A percentile compares a stretch with the other conserved stretches of the same genome.
Conservation (phyloP, 495 filamentous ascomycete species). For the Aspergillus heteromorphus region DNA sequence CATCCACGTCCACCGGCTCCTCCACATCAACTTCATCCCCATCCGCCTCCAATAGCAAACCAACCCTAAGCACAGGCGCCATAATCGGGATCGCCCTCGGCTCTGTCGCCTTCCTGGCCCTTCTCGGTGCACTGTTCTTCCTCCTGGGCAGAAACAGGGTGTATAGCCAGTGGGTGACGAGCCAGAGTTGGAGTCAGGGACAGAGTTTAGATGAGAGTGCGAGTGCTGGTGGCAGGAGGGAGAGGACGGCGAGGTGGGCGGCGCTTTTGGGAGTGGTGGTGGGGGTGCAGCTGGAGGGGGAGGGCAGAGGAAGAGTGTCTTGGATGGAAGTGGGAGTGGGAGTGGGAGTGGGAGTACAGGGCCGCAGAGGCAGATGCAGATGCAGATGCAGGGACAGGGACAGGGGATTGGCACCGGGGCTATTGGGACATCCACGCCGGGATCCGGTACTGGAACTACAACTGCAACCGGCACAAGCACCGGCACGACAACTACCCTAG, state of each 20-base stretch:
- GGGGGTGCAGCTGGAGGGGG: not conserved
- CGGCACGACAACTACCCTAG: too few relatives aligned
- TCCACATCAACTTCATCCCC: too few relatives aligned
- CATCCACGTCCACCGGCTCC: not conserved
- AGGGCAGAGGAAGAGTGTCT: slow-evolving; percentile 11
- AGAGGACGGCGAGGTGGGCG: slow-evolving; percentile 30
- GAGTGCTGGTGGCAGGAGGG: slow-evolving; percentile 24
- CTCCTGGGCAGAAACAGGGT: slow-evolving; percentile 34
- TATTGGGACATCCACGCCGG: too few relatives aligned
- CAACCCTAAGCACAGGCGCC: slow-evolving; percentile 25
- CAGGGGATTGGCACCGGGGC: too few relatives aligned
- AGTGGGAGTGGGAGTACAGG: not conserved
- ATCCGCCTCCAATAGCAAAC: too few relatives aligned
- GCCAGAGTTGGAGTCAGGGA: slow-evolving; percentile 18
- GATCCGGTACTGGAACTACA: too few relatives aligned
- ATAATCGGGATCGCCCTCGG: slow-evolving; percentile 38
- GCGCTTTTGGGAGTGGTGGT: slow-evolving; percentile 19
- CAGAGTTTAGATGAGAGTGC: too few relatives aligned
- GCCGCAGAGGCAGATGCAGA: too few relatives aligned
- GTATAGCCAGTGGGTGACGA: slow-evolving; percentile 31
- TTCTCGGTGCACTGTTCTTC: slow-evolving; percentile 35
- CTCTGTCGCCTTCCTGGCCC: slow-evolving; percentile 23
- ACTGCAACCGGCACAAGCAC: too few relatives aligned
- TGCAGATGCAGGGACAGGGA: not conserved
- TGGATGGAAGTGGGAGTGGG: not conserved